Evolutionary conservation across 2,329 filamentous ascomycete genomes (phyloP), one percentile per base, ranked within the genome.

Genomic region (Botrytis sinoallii): DNA sequence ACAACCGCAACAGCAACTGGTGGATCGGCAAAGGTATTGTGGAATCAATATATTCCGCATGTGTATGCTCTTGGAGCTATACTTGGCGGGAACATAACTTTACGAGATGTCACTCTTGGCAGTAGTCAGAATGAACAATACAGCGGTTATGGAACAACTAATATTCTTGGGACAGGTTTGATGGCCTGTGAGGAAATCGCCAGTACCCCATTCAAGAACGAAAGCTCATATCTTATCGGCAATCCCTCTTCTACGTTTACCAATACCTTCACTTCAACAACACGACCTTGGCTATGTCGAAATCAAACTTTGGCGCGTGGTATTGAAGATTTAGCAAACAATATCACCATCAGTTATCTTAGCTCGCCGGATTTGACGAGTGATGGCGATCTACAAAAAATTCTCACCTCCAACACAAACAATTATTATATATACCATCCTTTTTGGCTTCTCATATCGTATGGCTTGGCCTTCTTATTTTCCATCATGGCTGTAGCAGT

Each of bases 301-400:
- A 79, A 79, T 38, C 25, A 70, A 16, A 77, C 73, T 0, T 55
- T 78, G 10, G 20, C 64, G 4, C 63, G 52, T 29, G 77, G 75
- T 7, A 71, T 79, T 9, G 75, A 78, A 61, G 77, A 78, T 55
- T 64, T 79, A 1, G 71, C 75, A 22, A 75, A 76, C 38, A 79
- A 79, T 18, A 76, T 79, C 44, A 78, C 75, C n/a, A 78, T 79
- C n/a, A 74, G 73, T 64, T 73, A 77, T 72, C 70, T 77, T 25
- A 71, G 68, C 32, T 70, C 70, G 12, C 32, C 63, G 10, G 35
- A 66, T 35, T 55, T 75, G 18, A 63, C 61, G 61, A 66, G 69
- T 20, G 10, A 61, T 46, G 16, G 48, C n/a, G 32, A 55, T 61
- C 44, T 35, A 10, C 68, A 60, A 10, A 22, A 25, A n/a, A 55